These are phyloP conservation scores for Sisymbrium altissimum DNA, from an alignment of 345 rosid species.

Conservation along the genomic window DNA sequence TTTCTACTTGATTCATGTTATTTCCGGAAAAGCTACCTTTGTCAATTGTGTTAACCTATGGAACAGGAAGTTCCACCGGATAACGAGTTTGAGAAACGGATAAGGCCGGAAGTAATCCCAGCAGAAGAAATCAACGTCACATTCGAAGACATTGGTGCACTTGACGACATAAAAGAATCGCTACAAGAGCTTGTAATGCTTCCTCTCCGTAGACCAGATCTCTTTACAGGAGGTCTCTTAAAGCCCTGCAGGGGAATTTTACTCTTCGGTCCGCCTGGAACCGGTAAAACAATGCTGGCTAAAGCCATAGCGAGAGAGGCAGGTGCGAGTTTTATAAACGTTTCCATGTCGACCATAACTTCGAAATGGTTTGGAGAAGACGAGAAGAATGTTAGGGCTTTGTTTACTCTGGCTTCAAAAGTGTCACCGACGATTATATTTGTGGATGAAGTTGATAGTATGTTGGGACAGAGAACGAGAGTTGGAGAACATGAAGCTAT, in stretches of 20 bases:
- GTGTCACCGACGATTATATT: constrained; percentile 92
- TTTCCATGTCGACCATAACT: constrained; percentile 92
- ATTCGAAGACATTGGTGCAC: constrained; percentile 82
- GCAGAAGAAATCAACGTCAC: constrained; percentile 73
- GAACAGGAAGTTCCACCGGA: constrained; percentile 72
- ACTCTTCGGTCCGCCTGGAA: constrained; percentile 98
- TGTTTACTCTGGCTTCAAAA: constrained; percentile 85
- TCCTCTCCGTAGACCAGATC: constrained; percentile 89
- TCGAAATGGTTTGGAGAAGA: constrained; percentile 99
- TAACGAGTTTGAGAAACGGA: constrained; percentile 95
- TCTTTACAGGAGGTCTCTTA: constrained; percentile 77
- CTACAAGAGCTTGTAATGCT: constrained; percentile 98
- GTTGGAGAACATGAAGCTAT: constrained; percentile 96
- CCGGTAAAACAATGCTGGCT: constrained; percentile 97
- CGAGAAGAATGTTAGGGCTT: constrained; percentile 91
- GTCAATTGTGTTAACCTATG: background rate
- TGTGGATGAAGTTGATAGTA: constrained; percentile 97
- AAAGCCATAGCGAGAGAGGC: constrained; percentile 96
- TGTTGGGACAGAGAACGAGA: constrained; percentile 91
- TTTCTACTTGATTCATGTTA: background rate
- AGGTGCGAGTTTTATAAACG: constrained; percentile 93
- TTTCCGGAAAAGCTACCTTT: background rate
- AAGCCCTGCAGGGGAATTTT: constrained; percentile 94
- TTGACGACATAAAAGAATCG: constrained; percentile 83
- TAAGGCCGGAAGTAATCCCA: constrained; percentile 90